Evolutionary conservation across 148 eudicot genomes (phyloP).

Genomic region (Cornus suecica): DNA sequence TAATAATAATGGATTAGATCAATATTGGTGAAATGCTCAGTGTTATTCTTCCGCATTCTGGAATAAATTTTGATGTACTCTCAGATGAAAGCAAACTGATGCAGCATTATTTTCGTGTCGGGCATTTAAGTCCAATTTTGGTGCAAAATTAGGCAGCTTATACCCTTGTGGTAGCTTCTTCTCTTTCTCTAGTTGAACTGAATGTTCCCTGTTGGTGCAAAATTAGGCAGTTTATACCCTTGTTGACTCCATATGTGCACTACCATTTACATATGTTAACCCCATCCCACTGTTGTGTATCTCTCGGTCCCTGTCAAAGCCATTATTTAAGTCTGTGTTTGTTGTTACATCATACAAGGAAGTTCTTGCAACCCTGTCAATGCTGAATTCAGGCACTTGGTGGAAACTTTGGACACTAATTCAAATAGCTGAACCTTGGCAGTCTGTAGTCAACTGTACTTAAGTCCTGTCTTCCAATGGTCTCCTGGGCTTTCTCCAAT

Average conservation of each 20-base stretch:
- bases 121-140: too few species aligned
- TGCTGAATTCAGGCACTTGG: slow-evolving; percentile 59
- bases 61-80: slow-evolving; percentile 54
- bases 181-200: slow-evolving; percentile 33
- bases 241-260: slow-evolving; percentile 25
- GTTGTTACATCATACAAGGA: slow-evolving; percentile 38
- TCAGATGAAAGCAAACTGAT: too few species aligned
- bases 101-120: too few species aligned
- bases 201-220: slow-evolving; percentile 21
- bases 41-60: too few species aligned
- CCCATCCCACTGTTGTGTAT: slow-evolving; percentile 47
- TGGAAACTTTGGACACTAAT: slow-evolving; percentile 68
- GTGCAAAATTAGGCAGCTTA: too few species aligned
- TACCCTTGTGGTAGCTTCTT: too few species aligned
- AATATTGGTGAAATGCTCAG: too few species aligned
- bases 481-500: slow-evolving; percentile 84
- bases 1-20: too few species aligned
- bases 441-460: slow-evolving; percentile 68
- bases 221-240: too few species aligned
- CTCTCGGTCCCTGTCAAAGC: slow-evolving; percentile 53
- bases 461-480: slow-evolving; percentile 70
- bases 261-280: slow-evolving; percentile 34
- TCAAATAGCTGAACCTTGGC: slow-evolving; percentile 79
- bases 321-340: slow-evolving; percentile 54
- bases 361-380: slow-evolving; percentile 55